Conservation (phyloP, 2,329 filamentous ascomycete genomes). For the Diplodia scrobiculata region DNA sequence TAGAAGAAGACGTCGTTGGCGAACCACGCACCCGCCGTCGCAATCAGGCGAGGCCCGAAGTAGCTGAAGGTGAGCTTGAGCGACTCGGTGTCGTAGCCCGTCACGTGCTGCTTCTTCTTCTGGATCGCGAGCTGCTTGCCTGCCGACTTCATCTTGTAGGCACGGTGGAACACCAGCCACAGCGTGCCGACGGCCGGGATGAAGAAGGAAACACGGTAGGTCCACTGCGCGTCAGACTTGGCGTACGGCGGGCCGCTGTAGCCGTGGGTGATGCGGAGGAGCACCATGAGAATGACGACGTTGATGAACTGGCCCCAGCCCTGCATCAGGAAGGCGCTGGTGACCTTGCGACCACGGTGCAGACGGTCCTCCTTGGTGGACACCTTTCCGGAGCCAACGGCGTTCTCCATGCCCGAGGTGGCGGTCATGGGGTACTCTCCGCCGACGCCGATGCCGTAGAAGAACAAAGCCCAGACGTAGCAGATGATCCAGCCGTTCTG, state of each 20-base stretch:
- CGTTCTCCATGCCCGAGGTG: constrained; percentile 90
- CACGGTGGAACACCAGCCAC: constrained; percentile 95
- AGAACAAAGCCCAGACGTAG: constrained; percentile 92
- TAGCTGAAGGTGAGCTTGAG: constrained; percentile 75
- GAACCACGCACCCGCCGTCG: constrained; percentile 88
- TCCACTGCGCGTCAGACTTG: constrained; percentile 76
- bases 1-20: constrained; percentile 99
- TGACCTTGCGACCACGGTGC: constrained; percentile 93
- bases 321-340: constrained; percentile 95
- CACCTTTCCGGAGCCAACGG: constrained; percentile 78
- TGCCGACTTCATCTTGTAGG: constrained; percentile 88
- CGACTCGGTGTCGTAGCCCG: constrained; percentile 87
- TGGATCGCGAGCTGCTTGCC: constrained; percentile 77
- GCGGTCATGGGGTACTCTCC: constrained; percentile 97
- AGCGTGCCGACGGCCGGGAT: constrained; percentile 87
- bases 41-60: constrained; percentile 83
- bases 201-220: constrained; percentile 89
- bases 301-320: constrained; percentile 97
- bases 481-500: constrained; percentile 96
- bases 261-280: constrained; percentile 87
- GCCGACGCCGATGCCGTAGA: constrained; percentile 74
- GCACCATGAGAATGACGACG: constrained; percentile 82
- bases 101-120: constrained; percentile 85
- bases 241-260: constrained; percentile 76
- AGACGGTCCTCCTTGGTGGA: constrained; percentile 91